These are phyloP conservation scores for Capillidium heterosporum DNA, from an alignment of 371 early-diverging fungal genomes.

Conservation along the genomic window DNA sequence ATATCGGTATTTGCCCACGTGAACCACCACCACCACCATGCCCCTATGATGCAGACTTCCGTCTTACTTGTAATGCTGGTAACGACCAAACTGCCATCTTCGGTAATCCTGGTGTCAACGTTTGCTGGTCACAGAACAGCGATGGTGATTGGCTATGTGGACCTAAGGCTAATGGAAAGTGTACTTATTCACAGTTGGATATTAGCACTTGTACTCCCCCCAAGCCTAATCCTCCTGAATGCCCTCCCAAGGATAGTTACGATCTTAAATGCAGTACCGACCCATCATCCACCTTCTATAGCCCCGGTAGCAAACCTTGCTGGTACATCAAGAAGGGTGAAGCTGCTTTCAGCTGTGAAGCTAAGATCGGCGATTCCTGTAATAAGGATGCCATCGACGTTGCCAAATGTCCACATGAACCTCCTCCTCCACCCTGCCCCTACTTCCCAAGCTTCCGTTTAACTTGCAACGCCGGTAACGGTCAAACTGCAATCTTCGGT, in stretches of 20 bases:
- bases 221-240: neutral
- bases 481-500: neutral
- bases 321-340: neutral
- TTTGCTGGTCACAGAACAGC: neutral
- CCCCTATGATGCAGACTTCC: neutral
- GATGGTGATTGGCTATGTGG: neutral
- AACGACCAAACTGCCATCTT: neutral
- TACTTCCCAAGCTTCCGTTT: neutral
- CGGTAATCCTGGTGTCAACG: neutral
- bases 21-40: neutral
- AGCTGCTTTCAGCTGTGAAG: neutral
- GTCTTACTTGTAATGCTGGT: neutral
- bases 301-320: neutral
- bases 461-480: neutral
- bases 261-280: neutral
- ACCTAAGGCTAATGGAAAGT: neutral
- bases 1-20: neutral
- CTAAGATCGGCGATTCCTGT: neutral
- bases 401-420: neutral
- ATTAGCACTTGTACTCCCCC: neutral
- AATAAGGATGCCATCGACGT: neutral
- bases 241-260: neutral
- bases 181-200: neutral
- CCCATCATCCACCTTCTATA: neutral
- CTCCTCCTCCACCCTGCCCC: neutral